phyloP scores from a whole-genome alignment of 441 rosid species.

The Populus hybrid region DNA sequence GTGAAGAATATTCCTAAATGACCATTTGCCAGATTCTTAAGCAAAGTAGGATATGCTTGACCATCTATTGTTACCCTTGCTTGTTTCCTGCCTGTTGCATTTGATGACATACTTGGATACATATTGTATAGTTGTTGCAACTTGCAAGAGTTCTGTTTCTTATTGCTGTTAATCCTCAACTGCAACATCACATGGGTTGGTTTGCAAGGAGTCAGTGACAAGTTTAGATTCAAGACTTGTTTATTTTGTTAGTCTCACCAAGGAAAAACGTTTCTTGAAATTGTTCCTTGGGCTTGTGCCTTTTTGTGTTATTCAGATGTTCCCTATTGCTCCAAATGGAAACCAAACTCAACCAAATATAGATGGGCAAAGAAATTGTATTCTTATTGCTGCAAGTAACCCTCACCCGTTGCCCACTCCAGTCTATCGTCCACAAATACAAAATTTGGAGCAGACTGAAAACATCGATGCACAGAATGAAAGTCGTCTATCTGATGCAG shows the following conservation, averaged over 20 bases:
- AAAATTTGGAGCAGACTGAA: constrained; percentile 58
- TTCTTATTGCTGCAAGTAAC: constrained; percentile 89
- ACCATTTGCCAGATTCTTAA: neutral
- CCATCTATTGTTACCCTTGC: neutral
- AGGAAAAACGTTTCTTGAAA: neutral
- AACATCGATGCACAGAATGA: constrained; percentile 56
- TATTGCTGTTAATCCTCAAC: neutral
- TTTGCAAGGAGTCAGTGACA: neutral
- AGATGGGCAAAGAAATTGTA: constrained; percentile 82
- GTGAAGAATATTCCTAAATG: neutral
- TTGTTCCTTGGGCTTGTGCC: neutral
- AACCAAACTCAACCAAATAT: constrained; percentile 61
- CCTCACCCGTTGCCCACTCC: constrained; percentile 93
- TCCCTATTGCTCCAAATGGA: constrained; percentile 50
- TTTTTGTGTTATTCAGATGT: constrained; percentile 63
- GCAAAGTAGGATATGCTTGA: neutral
- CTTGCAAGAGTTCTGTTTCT: neutral
- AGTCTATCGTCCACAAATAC: constrained; percentile 74
- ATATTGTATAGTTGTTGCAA: neutral
- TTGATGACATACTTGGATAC: neutral
- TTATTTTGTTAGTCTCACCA: constrained; percentile 7
- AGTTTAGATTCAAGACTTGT: neutral
- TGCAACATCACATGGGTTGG: neutral
- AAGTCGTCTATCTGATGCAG: constrained; percentile 88
- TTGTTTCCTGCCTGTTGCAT: neutral